Base-by-base conservation (phyloP, 176 grass and related monocot genomes). In the Oryza meyeriana region DNA sequence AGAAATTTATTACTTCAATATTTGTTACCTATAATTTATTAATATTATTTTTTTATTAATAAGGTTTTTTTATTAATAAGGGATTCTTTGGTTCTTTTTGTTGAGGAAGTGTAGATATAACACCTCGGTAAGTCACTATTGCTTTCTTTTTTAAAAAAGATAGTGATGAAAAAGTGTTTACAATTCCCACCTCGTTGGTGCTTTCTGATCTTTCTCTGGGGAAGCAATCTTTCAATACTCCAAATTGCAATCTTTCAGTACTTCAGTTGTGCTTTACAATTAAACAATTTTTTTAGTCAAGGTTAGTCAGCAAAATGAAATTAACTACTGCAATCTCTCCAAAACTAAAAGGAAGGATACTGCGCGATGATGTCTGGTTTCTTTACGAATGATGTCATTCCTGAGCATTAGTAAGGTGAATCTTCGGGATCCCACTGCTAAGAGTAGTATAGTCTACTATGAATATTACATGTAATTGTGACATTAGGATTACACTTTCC, bases 321-420 rank as follows among this genome's bases (percentile, higher is more conserved):
- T 64, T 66, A 8, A 1, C 17, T 55, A 2, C 28, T 22, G 0
- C 72, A 32, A 8, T 63, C 35, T 22, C 1, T 39, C 4, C 14
- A 9, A 26, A 13, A 32, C 25, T 6, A 47, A 76, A 61, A 71
- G 24, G 5, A 17, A 82, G 40, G 0, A 62, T 8, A 20, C 41
- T 32, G 45, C 47, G 55, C 14, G 59, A 29, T 35, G 80, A 68
- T 61, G 69, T 17, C 6, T 18, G 1, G 4, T 44, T 59, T 73
- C 1, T 79, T 88, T 65, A 58, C 27, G 10, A 72, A n/a, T 59
- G 61, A 79, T 26, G 86, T 42, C 80, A 88, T 61, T 24, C 73
- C 41, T 78, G 65, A 71, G 18, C 17, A 25, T 39, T 30, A 9
- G 24, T 35, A 12, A 63, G 2, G 2, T 30, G 50, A 63, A 70